A percentile compares a stretch with the other conserved stretches of the same genome.
Evolutionary conservation across 2,329 filamentous ascomycete species (phyloP).

Genomic region (Alternaria alternata): DNA sequence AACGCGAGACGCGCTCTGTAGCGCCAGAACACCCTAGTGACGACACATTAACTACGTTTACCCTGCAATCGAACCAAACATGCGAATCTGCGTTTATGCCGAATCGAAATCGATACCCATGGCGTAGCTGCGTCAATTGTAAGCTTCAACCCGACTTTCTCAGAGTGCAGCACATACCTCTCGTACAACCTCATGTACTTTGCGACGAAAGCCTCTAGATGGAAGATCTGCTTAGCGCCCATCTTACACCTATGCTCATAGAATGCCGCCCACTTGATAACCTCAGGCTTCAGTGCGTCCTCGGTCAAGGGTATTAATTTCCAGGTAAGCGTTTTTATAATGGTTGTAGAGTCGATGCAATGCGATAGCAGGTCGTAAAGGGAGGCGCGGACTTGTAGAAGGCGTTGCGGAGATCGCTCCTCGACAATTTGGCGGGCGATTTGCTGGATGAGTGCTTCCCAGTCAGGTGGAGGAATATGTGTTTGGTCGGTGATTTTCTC

Average conservation of each 20-base stretch:
- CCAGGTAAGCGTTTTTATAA: slow-evolving; percentile 94
- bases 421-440: slow-evolving; percentile 93
- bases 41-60: not conserved
- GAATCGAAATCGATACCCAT: slow-evolving; percentile 73
- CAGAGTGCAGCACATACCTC: slow-evolving; percentile 65
- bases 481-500: slow-evolving; percentile 90
- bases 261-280: slow-evolving; percentile 95
- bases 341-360: slow-evolving; percentile 93
- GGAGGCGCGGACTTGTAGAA: slow-evolving; percentile 87
- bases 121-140: slow-evolving; percentile 54
- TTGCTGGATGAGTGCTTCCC: slow-evolving; percentile 89
- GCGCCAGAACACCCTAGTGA: slow-evolving; percentile 9
- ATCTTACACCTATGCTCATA: slow-evolving; percentile 95
- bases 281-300: slow-evolving; percentile 86
- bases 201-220: slow-evolving; percentile 96
- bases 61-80: not conserved
- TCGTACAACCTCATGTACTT: slow-evolving; percentile 98
- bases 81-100: slow-evolving; percentile 4
- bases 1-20: slow-evolving; percentile 14
- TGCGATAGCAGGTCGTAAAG: slow-evolving; percentile 98
- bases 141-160: not conserved
- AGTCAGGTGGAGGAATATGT: slow-evolving; percentile 91
- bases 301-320: slow-evolving; percentile 89
- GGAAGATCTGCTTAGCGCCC: slow-evolving; percentile 95
- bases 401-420: slow-evolving; percentile 88